Conservation (phyloP, 192 early-diverging fungal genomes). For the Gaertneriomyces semiglobifer region DNA sequence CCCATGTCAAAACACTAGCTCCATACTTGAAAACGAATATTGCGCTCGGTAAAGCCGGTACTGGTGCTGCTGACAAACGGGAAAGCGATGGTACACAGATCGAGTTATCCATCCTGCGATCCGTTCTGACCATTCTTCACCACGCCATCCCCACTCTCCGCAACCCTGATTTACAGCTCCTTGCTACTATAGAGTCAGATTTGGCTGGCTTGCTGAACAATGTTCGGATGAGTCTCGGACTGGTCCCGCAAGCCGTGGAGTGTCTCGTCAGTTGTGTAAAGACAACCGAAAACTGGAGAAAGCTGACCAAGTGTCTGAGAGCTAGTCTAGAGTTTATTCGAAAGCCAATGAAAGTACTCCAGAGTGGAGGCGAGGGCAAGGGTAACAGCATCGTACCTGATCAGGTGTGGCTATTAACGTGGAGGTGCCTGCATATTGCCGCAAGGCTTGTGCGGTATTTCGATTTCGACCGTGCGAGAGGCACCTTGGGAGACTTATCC, state of each 20-base stretch:
- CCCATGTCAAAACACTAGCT: constrained; percentile 53
- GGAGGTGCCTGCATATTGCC: constrained; percentile 69
- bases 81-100: too few relatives aligned
- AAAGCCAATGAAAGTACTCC: constrained; percentile 9
- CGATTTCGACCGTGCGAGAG: constrained; percentile 64
- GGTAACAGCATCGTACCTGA: constrained; percentile 14
- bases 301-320: constrained; percentile 28
- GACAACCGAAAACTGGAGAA: constrained; percentile 4
- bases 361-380: not conserved
- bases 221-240: not conserved
- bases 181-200: constrained; percentile 57
- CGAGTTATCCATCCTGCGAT: too few relatives aligned
- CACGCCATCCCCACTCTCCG: constrained; percentile 10
- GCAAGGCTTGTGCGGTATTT: constrained; percentile 72
- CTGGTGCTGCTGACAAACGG: too few relatives aligned
- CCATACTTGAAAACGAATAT: constrained; percentile 52
- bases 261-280: too few relatives aligned
- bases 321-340: constrained; percentile 25
- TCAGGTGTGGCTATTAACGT: constrained; percentile 21
- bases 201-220: constrained; percentile 31
- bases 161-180: constrained; percentile 39
- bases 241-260: too few relatives aligned
- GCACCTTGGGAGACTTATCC: constrained; percentile 14
- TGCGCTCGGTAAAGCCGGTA: too few relatives aligned
- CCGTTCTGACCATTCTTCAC: not conserved